These are phyloP conservation scores for Camillea tinctor DNA, from an alignment of 2,329 filamentous ascomycete species.

Conservation along the genomic window DNA sequence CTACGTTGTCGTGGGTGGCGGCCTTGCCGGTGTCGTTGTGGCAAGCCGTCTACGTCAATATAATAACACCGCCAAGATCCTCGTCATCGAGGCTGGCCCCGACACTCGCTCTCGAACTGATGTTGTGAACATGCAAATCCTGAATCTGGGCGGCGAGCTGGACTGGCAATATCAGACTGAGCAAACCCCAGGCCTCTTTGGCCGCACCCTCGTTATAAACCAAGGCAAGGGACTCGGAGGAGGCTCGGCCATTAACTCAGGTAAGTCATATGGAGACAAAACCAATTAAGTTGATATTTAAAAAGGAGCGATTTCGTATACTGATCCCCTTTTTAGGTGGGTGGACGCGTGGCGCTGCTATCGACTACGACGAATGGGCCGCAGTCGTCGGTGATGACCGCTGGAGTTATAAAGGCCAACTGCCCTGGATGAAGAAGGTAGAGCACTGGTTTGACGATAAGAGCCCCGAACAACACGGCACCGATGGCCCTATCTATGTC, in stretches of 20 bases:
- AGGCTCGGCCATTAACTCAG: slow-evolving; percentile 24
- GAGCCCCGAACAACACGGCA: slow-evolving; percentile 26
- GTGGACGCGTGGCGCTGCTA: slow-evolving; percentile 25
- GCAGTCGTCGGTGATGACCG: slow-evolving; percentile 18
- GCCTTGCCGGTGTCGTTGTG: slow-evolving; percentile 23
- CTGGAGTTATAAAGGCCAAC: slow-evolving; percentile 46
- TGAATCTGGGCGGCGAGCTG: slow-evolving; percentile 21
- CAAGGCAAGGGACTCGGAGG: slow-evolving; percentile 27
- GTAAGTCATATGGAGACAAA: too few species aligned
- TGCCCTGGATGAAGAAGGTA: slow-evolving; percentile 44
- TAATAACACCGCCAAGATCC: slow-evolving; percentile 16
- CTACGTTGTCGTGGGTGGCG: slow-evolving; percentile 29
- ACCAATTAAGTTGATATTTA: too few species aligned
- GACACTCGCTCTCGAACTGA: slow-evolving; percentile 13
- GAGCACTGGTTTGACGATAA: slow-evolving; percentile 26
- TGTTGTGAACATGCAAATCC: slow-evolving; percentile 13
- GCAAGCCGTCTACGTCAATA: slow-evolving; percentile 25
- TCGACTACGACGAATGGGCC: slow-evolving; percentile 28
- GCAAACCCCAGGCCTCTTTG: slow-evolving; percentile 14
- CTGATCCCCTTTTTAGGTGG: slow-evolving; percentile 12
- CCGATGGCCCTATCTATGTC: slow-evolving; percentile 27
- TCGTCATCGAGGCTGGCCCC: slow-evolving; percentile 26
- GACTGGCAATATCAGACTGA: slow-evolving; percentile 25
- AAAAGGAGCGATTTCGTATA: too few species aligned
- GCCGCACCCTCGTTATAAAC: slow-evolving; percentile 19